These are phyloP conservation scores for Globisporangium perplexum DNA, from an alignment of 352 stramenopile genomes.

Conservation along the genomic window DNA sequence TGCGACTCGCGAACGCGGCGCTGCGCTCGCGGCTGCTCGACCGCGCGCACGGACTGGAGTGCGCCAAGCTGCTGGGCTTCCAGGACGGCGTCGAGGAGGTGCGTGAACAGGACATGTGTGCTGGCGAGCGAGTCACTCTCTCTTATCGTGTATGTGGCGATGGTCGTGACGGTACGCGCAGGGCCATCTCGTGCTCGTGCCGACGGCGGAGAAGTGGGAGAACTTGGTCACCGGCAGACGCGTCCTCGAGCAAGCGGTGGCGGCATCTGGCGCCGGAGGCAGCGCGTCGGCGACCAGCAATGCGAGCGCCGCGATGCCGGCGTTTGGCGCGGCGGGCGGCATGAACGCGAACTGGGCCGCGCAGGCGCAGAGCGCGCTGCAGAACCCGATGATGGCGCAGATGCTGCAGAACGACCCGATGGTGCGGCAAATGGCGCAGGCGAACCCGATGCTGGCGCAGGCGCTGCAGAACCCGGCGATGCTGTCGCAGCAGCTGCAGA, in stretches of 20 bases:
- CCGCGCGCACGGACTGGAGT: slow-evolving; percentile 44
- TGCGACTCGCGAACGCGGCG: slow-evolving; percentile 64
- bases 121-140: neutral
- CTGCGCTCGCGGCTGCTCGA: slow-evolving; percentile 63
- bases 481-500: slow-evolving; percentile 58
- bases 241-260: slow-evolving; percentile 47
- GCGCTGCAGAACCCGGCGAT: slow-evolving; percentile 70
- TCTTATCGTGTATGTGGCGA: neutral
- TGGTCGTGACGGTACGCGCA: slow-evolving; percentile 2
- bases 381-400: slow-evolving; percentile 72
- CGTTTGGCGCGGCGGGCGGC: neutral
- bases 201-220: slow-evolving; percentile 71
- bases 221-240: slow-evolving; percentile 58
- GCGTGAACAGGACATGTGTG: neutral
- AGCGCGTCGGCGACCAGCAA: neutral
- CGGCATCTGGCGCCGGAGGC: neutral
- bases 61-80: slow-evolving; percentile 63
- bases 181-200: slow-evolving; percentile 63
- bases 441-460: slow-evolving; percentile 77
- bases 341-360: slow-evolving; percentile 35
- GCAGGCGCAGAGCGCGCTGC: slow-evolving; percentile 58
- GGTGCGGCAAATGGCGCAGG: slow-evolving; percentile 76
- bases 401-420: slow-evolving; percentile 61
- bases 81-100: slow-evolving; percentile 63
- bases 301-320: neutral